Evolutionary conservation across 306 rosid species (phyloP), one percentile per base, ranked within the genome.

Genomic region (Cyamopsis tetragonoloba): DNA sequence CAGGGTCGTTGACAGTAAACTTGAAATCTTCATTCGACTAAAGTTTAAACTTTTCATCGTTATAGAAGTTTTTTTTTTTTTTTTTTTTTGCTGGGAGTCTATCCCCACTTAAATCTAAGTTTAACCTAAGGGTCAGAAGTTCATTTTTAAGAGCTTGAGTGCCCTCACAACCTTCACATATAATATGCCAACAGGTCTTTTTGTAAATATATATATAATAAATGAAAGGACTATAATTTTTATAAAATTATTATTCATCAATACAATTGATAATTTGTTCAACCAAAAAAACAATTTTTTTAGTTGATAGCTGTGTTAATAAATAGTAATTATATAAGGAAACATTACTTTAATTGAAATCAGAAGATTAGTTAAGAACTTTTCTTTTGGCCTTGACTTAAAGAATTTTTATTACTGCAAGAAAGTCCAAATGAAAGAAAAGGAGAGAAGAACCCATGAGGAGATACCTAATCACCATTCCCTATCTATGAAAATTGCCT

Each of bases 21-120:
- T 61, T 67, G 65, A 60, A 78, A 15, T 43, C 56, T 62, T 78
- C 82, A 51, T 72, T 66, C 82, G 71, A 78, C 55, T 28, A 6
- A 75, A 75, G 67, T 78, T 78, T 46, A 72, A 65, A 39, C 66
- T 78, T 54, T 75, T 79, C 72, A 53, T 68, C 49, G 54, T 73
- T 14, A 62, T 55, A 27, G 51, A 57, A 14, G 79, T 79, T 47
- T 30, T 62, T 69, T 73, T 79, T 26, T 79, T 47, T 30, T 62
- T 69, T 79, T 47, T 30, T 62, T 69, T 73, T 79, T 26, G 79
- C 10, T 10, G 79, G 79, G 51, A 66, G 60, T 20, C 61, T 34
- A 1, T 68, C 79, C 38, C 72, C 83, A 10, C 62, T 75, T 34
- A 59, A 42, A 17, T 26, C 8, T 12, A 37, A 70, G 63, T 59